A percentile compares a stretch with the other conserved stretches of the same genome.
Conservation (phyloP, 192 early-diverging fungal species). For the Coemansia sp. region DNA sequence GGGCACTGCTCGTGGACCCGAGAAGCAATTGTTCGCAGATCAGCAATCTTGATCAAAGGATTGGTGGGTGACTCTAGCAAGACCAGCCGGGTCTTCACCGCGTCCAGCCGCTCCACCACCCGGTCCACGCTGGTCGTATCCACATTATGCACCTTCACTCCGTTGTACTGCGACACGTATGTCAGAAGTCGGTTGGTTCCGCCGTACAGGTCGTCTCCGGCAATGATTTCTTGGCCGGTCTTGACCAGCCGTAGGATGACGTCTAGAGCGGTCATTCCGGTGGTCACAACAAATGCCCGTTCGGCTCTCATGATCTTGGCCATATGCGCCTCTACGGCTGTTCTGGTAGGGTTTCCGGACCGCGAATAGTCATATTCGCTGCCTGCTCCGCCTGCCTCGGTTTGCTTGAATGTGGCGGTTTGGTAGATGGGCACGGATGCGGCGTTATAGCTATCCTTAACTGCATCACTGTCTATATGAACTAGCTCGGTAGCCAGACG, state of each 20-base stretch:
- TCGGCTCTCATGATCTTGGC: slow-evolving; percentile 92
- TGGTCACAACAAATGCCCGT: slow-evolving; percentile 80
- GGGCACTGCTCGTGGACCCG: slow-evolving; percentile 74
- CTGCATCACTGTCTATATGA: slow-evolving; percentile 63
- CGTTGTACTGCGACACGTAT: slow-evolving; percentile 73
- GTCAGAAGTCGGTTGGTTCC: slow-evolving; percentile 93
- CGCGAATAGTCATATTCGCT: slow-evolving; percentile 92
- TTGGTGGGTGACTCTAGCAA: slow-evolving; percentile 96
- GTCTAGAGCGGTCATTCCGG: slow-evolving; percentile 94
- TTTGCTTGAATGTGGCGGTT: slow-evolving; percentile 95
- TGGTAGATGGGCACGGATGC: slow-evolving; percentile 96
- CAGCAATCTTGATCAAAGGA: slow-evolving; percentile 91
- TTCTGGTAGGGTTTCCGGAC: slow-evolving; percentile 96
- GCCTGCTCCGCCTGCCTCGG: slow-evolving; percentile 72
- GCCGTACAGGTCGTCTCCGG: slow-evolving; percentile 96
- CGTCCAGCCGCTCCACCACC: slow-evolving; percentile 64
- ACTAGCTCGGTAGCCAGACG: slow-evolving; percentile 76
- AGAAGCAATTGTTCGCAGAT: slow-evolving; percentile 74
- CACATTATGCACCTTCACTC: slow-evolving; percentile 84
- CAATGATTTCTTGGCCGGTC: slow-evolving; percentile 85
- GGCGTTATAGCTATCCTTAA: slow-evolving; percentile 83
- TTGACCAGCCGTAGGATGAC: slow-evolving; percentile 85
- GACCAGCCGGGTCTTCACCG: slow-evolving; percentile 78
- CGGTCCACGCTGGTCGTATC: slow-evolving; percentile 74
- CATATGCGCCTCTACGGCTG: slow-evolving; percentile 87